Evolutionary conservation across 2,329 filamentous ascomycete species (phyloP).

Genomic region (Exophiala sp.): DNA sequence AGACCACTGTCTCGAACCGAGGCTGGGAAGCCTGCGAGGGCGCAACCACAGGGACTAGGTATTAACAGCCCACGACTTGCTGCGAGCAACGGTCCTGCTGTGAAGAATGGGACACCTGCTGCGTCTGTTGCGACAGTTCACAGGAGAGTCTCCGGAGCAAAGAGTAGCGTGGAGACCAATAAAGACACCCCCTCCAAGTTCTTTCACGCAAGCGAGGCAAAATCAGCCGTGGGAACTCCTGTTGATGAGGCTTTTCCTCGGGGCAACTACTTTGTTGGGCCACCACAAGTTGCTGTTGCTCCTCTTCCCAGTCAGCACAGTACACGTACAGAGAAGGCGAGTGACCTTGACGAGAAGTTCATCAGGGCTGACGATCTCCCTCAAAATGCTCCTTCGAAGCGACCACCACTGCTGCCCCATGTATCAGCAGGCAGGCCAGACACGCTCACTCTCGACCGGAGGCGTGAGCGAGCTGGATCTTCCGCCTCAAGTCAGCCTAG

Average conservation of each 20-base stretch:
- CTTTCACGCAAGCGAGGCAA: slow-evolving; percentile 84
- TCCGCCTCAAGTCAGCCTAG: neutral
- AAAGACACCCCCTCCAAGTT: slow-evolving; percentile 60
- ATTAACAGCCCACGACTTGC: slow-evolving; percentile 12
- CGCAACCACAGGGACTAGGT: slow-evolving; percentile 13
- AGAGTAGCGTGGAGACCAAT: slow-evolving; percentile 37
- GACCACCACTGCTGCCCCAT: slow-evolving; percentile 9
- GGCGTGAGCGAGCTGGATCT: too few relatives aligned
- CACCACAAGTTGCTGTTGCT: slow-evolving; percentile 6
- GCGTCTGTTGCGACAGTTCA: slow-evolving; percentile 15
- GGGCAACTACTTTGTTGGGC: slow-evolving; percentile 32
- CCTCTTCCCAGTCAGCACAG: neutral
- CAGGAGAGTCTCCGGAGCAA: slow-evolving; percentile 34
- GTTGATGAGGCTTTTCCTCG: slow-evolving; percentile 27
- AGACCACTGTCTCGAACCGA: slow-evolving; percentile 23
- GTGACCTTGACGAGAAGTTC: slow-evolving; percentile 46
- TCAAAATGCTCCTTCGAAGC: slow-evolving; percentile 36
- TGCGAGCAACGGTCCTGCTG: slow-evolving; percentile 14
- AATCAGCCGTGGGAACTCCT: slow-evolving; percentile 42
- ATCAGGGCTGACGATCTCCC: slow-evolving; percentile 69
- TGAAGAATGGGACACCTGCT: slow-evolving; percentile 6
- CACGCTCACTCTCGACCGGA: neutral
- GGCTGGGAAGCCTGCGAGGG: slow-evolving; percentile 18
- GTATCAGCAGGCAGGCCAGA: neutral
- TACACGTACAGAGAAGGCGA: slow-evolving; percentile 37